Evolutionary conservation across 768 basidiomycete species (phyloP), one percentile per base, ranked within the genome.

Genomic region (Pisolithus orientalis): DNA sequence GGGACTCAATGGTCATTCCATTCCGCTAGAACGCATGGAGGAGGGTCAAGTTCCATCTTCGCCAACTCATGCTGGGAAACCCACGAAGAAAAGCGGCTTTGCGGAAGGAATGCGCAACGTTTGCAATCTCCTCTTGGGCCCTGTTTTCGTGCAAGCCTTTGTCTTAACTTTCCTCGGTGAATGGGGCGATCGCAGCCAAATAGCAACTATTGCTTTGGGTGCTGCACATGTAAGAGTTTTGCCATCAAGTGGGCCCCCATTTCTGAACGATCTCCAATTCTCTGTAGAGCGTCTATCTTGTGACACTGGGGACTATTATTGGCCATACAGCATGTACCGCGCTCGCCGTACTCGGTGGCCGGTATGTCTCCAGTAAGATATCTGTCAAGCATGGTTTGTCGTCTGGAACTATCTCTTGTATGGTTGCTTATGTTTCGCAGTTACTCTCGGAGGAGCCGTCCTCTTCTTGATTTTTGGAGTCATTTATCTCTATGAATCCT

Each of bases 161-260:
- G 73, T 95, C 31, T 75, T 99, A 54, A 98, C 95, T 0, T 97
- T 97, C 70, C 75, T 99, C n/a, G 96, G 94, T 9, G 96, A 99
- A 71, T 98, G 96, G 96, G 95, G 96, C 0, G 96, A 98, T 71
- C 73, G 95, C 49, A 95, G 92, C 63, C 95, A 99, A 72, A 92
- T 98, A 60, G 88, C 96, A 2, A 98, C 96, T 2, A 95, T 98
- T 56, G 94, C 92, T 5, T 75, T 98, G 49, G 95, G 90, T 2
- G 94, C 94, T 24, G 90, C 94, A 21, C 93, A 99, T 72, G 95
- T 97, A 64, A 48, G 81, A 75, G 17, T 46, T 42, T 44, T 24
- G 37, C 39, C 31, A 17, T 14, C 47, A 16, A 39, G 37, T 46
- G 38, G 42, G 14, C 21, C 28, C 3, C 25, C 32, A n/a, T 28